These are phyloP conservation scores for Nemania sp. DNA, from an alignment of 2,329 filamentous ascomycete genomes.

Conservation along the genomic window DNA sequence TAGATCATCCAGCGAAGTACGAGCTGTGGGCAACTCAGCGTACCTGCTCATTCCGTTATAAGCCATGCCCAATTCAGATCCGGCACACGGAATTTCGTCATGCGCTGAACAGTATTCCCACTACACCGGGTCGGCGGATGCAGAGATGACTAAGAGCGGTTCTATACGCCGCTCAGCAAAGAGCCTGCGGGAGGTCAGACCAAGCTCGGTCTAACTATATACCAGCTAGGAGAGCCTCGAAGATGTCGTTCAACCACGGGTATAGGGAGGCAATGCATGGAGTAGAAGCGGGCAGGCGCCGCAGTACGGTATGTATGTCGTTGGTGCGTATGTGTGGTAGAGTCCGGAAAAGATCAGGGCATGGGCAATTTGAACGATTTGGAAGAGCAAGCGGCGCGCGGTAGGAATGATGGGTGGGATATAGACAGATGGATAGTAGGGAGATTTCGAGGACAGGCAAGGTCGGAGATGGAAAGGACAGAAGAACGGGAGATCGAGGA, in stretches of 20 bases:
- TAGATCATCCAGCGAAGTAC: constrained; percentile 4
- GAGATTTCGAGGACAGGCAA: constrained; percentile 2
- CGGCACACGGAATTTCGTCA: constrained; percentile 15
- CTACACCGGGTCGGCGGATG: constrained; percentile 13
- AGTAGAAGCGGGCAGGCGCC: constrained; percentile 32
- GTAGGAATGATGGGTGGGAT: constrained; percentile 1
- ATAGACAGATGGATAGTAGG: not conserved
- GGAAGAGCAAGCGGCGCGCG: constrained; percentile 20
- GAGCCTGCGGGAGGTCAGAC: constrained; percentile 29
- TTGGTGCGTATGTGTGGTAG: constrained; percentile 9
- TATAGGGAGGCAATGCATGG: constrained; percentile 37
- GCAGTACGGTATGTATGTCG: constrained; percentile 20
- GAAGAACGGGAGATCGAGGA: constrained; percentile 19
- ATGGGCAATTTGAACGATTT: not conserved
- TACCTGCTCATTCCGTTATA: constrained; percentile 36
- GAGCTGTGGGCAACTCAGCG: constrained; percentile 11
- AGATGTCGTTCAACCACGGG: constrained; percentile 34
- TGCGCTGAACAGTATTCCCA: constrained; percentile 17
- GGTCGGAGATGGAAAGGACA: constrained; percentile 19
- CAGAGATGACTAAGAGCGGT: not conserved
- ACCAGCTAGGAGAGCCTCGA: constrained; percentile 32
- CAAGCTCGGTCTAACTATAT: constrained; percentile 14
- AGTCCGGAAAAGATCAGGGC: constrained; percentile 21
- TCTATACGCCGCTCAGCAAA: constrained; percentile 14
- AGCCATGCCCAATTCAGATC: constrained; percentile 32